A percentile compares a stretch with the other conserved stretches of the same genome.
phyloP scores from a whole-genome alignment of 2,329 filamentous ascomycete genomes.

The Neofusicoccum laricinum region DNA sequence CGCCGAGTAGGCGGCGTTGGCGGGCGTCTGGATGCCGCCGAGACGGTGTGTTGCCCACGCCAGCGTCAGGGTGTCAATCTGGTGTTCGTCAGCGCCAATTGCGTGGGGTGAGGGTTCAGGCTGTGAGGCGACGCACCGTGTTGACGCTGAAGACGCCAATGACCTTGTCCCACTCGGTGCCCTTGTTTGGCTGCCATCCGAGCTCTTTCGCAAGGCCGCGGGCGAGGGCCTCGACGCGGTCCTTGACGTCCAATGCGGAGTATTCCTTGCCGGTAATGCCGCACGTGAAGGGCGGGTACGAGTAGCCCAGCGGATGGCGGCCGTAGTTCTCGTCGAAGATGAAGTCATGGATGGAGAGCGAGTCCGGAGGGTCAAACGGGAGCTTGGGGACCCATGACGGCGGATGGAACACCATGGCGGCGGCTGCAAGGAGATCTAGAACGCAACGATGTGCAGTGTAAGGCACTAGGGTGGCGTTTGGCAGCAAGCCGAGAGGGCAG shows the following conservation, averaged over 20 bases:
- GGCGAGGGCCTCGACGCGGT: constrained; percentile 65
- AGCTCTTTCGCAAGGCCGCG: constrained; percentile 68
- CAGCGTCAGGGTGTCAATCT: constrained; percentile 73
- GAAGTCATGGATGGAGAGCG: constrained; percentile 72
- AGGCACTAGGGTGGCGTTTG: neutral
- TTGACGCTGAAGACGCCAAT: constrained; percentile 76
- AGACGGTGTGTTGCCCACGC: constrained; percentile 72
- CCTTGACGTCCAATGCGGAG: constrained; percentile 59
- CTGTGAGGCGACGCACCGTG: constrained; percentile 53
- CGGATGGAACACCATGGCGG: constrained; percentile 54
- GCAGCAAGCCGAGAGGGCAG: neutral
- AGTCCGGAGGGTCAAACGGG: constrained; percentile 67
- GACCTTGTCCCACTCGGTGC: constrained; percentile 79
- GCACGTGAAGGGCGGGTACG: constrained; percentile 72
- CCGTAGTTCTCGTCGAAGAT: constrained; percentile 71
- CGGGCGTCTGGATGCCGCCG: constrained; percentile 70
- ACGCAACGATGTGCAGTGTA: neutral
- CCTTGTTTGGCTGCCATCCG: constrained; percentile 66
- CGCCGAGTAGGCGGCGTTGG: constrained; percentile 71
- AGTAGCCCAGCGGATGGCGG: constrained; percentile 60
- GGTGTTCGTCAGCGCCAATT: constrained; percentile 20
- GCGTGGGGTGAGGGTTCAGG: too few species aligned
- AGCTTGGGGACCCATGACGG: constrained; percentile 62
- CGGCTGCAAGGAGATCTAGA: neutral
- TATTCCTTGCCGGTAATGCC: constrained; percentile 69